Percentiles rank a stretch among this genome's conserved stretches.
Evolutionary conservation across 2,329 filamentous ascomycete genomes (phyloP).

Genomic region (Gliomastix tumulicola): DNA sequence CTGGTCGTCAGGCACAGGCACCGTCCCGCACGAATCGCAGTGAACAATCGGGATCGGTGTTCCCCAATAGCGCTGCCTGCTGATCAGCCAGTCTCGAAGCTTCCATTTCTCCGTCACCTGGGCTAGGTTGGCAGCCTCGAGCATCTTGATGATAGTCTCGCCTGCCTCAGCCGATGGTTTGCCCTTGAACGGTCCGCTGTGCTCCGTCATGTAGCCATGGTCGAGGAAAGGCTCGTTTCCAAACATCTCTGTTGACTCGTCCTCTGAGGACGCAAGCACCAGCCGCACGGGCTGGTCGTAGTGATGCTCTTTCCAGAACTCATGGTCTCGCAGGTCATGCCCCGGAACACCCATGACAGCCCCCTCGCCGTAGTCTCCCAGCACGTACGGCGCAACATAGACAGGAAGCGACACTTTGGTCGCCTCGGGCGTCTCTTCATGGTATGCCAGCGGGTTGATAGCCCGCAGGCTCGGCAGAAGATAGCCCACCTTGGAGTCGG

Average conservation of each 20-base stretch:
- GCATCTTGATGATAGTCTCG: conserved; percentile 49
- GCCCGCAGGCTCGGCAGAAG: conserved; percentile 54
- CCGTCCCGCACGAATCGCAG: conserved; percentile 67
- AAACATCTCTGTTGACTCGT: conserved; percentile 35
- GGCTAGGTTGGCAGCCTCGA: conserved; percentile 50
- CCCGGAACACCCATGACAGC: conserved; percentile 90
- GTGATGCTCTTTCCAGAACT: conserved; percentile 71
- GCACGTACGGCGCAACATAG: conserved; percentile 77
- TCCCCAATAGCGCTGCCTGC: conserved; percentile 89
- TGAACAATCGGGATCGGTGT: conserved; percentile 85
- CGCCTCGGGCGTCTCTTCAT: conserved; percentile 39
- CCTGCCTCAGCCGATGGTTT: conserved; percentile 57
- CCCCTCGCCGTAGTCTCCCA: conserved; percentile 79
- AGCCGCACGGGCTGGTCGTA: conserved; percentile 51
- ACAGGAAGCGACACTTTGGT: conserved; percentile 58
- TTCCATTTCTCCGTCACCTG: conserved; percentile 67
- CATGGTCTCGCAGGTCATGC: conserved; percentile 71
- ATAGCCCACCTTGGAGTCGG: conserved; percentile 61
- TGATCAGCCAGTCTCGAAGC: conserved; percentile 83
- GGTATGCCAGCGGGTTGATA: conserved; percentile 57
- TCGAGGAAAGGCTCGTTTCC: conserved; percentile 51
- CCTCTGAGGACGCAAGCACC: conserved; percentile 50
- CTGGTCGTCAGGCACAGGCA: conserved; percentile 69
- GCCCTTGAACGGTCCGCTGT: conserved; percentile 59
- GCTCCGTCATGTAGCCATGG: conserved; percentile 60